A percentile compares a stretch with the other conserved stretches of the same genome.
These are phyloP conservation scores for Colletotrichum musicola DNA, from an alignment of 2,329 filamentous ascomycete genomes.

Conservation along the genomic window DNA sequence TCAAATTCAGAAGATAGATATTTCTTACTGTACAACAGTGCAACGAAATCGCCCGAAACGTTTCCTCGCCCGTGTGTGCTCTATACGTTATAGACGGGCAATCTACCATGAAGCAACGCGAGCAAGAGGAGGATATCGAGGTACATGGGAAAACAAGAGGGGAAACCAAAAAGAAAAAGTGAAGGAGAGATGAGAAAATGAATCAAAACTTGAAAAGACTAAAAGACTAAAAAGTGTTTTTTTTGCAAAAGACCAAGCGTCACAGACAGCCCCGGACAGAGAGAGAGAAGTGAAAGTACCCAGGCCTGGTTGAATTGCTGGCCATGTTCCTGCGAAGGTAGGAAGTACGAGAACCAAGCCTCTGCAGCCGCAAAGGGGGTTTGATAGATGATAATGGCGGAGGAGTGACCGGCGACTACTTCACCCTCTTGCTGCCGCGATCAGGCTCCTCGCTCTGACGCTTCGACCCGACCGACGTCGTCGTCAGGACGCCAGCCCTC, in stretches of 20 bases:
- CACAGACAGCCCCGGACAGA: constrained; percentile 7
- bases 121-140: background rate
- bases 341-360: background rate
- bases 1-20: too few relatives aligned
- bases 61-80: too few relatives aligned
- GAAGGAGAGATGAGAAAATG: background rate
- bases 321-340: background rate
- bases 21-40: too few relatives aligned
- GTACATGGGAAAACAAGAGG: background rate
- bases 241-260: background rate
- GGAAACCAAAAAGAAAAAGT: background rate
- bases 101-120: too few relatives aligned
- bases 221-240: background rate
- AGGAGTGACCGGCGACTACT: constrained; percentile 37
- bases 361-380: too few relatives aligned
- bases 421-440: constrained; percentile 50
- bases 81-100: too few relatives aligned
- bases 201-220: background rate
- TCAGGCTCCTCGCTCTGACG: constrained; percentile 45
- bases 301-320: background rate
- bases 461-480: constrained; percentile 47
- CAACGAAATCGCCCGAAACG: too few relatives aligned
- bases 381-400: background rate
- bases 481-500: constrained; percentile 38
- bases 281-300: constrained; percentile 5